phyloP scores from a whole-genome alignment of 768 basidiomycete species.

The Suillus discolor region DNA sequence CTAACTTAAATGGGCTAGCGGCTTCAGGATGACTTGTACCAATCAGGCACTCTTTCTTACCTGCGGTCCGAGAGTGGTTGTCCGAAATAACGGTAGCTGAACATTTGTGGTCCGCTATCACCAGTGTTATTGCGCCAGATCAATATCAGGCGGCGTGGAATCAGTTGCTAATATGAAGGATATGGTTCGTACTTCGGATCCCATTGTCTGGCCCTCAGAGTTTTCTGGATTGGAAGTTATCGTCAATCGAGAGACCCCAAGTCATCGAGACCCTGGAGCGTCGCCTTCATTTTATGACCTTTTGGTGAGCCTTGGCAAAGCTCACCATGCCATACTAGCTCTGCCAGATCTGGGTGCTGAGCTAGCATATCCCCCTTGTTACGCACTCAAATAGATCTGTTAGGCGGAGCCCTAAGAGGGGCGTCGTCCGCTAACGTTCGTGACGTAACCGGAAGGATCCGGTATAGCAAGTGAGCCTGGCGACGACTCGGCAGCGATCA shows the following conservation, averaged over 20 bases:
- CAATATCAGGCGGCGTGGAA: not conserved
- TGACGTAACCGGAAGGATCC: too few relatives aligned
- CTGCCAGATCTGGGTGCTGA: not conserved
- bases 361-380: not conserved
- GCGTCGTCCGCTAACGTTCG: too few relatives aligned
- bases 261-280: not conserved
- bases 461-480: too few relatives aligned
- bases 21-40: too few relatives aligned
- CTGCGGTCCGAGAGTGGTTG: not conserved
- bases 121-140: not conserved
- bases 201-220: constrained; percentile 1
- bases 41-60: too few relatives aligned
- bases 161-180: not conserved
- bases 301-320: constrained; percentile 3
- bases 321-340: not conserved
- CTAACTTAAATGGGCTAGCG: too few relatives aligned
- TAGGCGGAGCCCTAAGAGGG: too few relatives aligned
- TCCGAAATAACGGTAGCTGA: not conserved
- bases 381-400: too few relatives aligned
- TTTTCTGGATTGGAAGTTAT: constrained; percentile 11
- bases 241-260: constrained; percentile 3
- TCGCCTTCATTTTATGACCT: not conserved
- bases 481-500: too few relatives aligned
- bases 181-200: not conserved
- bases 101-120: not conserved